phyloP scores from a whole-genome alignment of 306 rosid genomes.

The Prunus salicina region DNA sequence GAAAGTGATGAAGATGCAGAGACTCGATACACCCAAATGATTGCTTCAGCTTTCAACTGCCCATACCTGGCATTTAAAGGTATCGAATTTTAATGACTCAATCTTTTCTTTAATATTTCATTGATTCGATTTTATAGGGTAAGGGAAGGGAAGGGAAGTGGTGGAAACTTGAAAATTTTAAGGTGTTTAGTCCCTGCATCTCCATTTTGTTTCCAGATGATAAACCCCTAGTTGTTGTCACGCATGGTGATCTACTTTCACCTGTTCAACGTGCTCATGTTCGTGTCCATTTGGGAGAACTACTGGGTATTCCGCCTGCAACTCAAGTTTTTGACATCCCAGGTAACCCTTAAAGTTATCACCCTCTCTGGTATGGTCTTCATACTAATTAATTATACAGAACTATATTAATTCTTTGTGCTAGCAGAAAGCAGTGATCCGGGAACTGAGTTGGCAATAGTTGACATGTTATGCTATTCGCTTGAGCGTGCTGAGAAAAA shows the following conservation, averaged over 20 bases:
- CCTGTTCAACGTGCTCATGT: constrained; percentile 56
- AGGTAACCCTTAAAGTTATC: constrained; percentile 38
- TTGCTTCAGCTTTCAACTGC: constrained; percentile 61
- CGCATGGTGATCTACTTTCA: constrained; percentile 90
- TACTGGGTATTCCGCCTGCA: constrained; percentile 68
- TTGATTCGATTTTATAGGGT: neutral
- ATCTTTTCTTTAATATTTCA: neutral
- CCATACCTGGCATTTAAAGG: constrained; percentile 74
- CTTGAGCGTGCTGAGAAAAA: constrained; percentile 85
- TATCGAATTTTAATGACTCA: constrained; percentile 18
- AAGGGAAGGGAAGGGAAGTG: neutral
- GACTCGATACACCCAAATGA: constrained; percentile 25
- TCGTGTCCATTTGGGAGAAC: constrained; percentile 56
- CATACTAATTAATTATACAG: neutral
- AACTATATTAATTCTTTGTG: neutral
- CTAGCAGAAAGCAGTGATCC: constrained; percentile 54
- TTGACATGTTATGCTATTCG: constrained; percentile 60
- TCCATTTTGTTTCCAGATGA: constrained; percentile 53
- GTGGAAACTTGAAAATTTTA: neutral
- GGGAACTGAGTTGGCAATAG: constrained; percentile 46
- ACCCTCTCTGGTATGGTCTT: neutral
- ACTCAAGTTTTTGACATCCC: constrained; percentile 87
- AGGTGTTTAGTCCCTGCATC: neutral
- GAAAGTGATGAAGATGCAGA: constrained; percentile 38
- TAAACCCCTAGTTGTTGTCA: constrained; percentile 71